Conservation (phyloP, 257 asterid genomes). For the Verbena officinalis region DNA sequence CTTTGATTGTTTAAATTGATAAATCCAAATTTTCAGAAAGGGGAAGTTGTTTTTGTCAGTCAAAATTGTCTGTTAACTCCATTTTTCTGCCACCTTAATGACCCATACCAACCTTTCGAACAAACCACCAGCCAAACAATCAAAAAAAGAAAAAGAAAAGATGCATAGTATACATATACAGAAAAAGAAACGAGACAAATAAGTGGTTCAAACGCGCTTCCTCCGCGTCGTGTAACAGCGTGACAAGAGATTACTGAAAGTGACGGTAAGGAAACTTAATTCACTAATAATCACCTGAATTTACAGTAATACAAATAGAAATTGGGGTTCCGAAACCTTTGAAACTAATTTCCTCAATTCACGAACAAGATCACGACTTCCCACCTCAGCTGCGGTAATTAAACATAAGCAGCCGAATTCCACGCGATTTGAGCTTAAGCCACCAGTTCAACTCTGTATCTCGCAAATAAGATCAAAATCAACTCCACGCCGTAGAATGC, state of each 20-base stretch:
- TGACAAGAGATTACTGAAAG: slow-evolving; percentile 14
- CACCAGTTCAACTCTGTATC: slow-evolving; percentile 29
- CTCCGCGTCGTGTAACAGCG: slow-evolving; percentile 25
- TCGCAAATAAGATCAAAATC: slow-evolving; percentile 32
- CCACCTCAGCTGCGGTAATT: slow-evolving; percentile 26
- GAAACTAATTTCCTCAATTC: slow-evolving; percentile 29
- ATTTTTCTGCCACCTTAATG: neutral
- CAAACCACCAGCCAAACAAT: neutral
- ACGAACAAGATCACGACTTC: slow-evolving; percentile 38
- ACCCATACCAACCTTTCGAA: slow-evolving; percentile 7
- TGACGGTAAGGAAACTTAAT: slow-evolving; percentile 16
- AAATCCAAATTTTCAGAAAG: neutral
- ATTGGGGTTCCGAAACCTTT: slow-evolving; percentile 30
- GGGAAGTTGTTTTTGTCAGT: neutral
- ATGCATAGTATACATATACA: neutral
- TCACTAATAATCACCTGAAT: slow-evolving; percentile 36
- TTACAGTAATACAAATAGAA: slow-evolving; percentile 19
- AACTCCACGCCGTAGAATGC: slow-evolving; percentile 14
- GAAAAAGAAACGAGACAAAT: slow-evolving; percentile 13
- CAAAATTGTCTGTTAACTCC: slow-evolving; percentile 1
- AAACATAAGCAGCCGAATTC: slow-evolving; percentile 29
- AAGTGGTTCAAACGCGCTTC: slow-evolving; percentile 23
- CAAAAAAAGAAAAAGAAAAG: neutral
- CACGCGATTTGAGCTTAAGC: slow-evolving; percentile 36
- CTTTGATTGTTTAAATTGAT: slow-evolving; percentile 4